Base-by-base conservation (phyloP, 768 basidiomycete species). In the Russula sp. region DNA sequence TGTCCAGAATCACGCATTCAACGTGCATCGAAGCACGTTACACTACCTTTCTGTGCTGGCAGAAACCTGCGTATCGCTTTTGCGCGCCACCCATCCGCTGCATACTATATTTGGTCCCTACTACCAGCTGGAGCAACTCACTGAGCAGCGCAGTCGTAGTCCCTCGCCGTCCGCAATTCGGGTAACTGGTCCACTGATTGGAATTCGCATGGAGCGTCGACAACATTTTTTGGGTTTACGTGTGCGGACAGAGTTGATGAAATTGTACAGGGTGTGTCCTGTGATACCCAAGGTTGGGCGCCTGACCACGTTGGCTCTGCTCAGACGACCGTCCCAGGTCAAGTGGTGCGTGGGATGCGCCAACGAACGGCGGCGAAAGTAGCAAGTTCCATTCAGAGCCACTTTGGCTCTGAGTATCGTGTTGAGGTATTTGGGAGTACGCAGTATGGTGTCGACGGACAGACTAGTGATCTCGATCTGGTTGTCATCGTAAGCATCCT, bases 381-480 rank as follows among this genome's bases (percentile, higher is more conserved):
- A 36, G 13, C 45, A 2, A n/a, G 22, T n/a, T 36, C 60, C 14
- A 65, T 66, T 45, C 53, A 20, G 22, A 43, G 2, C 6, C 49
- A 54, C 36, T 81, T 70, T 63, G 78, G 77, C 6, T 1, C 6
- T 7, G 25, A 60, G 39, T 81, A 76, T 67, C 50, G 38, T 4
- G 73, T 82, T 4, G 65, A 70, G 32, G 57, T 72, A 1, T 84
- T 83, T 67, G 83, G 83, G 36, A 83, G 83, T 61, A 75, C 77
- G 18, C 70, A 72, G 65, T 82, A 83, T 67, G 80, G 80, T 36
- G 74, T 77, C 38, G 74, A 77, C 43, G 65, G 70, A 36, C 45
- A 58, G 2, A 64, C 53, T 2, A 81, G 81, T 63, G 83, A 84
- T 66, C 68, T 84, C 49, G 83, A 84, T 66, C 64, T 84, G 50